Base-by-base conservation (phyloP, 345 rosid species). In the Hibiscus trionum region DNA sequence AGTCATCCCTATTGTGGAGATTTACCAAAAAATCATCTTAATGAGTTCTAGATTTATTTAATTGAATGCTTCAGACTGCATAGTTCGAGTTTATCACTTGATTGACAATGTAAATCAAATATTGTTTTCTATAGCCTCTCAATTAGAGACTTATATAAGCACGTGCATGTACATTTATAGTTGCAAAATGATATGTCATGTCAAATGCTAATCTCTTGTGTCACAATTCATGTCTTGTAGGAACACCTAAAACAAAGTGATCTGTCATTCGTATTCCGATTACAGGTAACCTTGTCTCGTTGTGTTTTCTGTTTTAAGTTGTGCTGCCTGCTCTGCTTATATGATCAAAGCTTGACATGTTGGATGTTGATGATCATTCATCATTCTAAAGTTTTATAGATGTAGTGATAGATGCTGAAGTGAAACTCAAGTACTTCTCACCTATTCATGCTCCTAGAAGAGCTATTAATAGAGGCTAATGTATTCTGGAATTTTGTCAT, bases 191-290 rank as follows among this genome's bases (percentile, higher is more conserved):
- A 7, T 39, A 39, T 39, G 11, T 39, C 44, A 42, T 52, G n/a
- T 29, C 55, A 19, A 52, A 29, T 66, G 62, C 83, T 72, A 15
- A 79, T 72, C 52, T 75, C 52, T 58, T 12, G 33, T 64, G 4
- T 14, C 53, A 21, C 49, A 70, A 53, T 79, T 73, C 77, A 39
- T 39, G 56, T 76, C 79, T 79, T 84, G 81, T 88, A 91, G 97
- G 98, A 88, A 76, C 97, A 87, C 84, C 87, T 90, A 71, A 90
- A 93, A 75, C 91, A 91, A 77, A 90, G 97, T 81, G 95, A 91
- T 72, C 77, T 90, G 82, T 91, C 97, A 66, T 88, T 91, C 82
- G 91, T 94, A 67, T 94, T 94, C 77, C 87, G 95, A 74, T 79
- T 94, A 75, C 98, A 94, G 97, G 98, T 94, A 83, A 73, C 14